Conservation (phyloP, 176 grass and related monocot genomes). For the Alopecurus myosuroides region DNA sequence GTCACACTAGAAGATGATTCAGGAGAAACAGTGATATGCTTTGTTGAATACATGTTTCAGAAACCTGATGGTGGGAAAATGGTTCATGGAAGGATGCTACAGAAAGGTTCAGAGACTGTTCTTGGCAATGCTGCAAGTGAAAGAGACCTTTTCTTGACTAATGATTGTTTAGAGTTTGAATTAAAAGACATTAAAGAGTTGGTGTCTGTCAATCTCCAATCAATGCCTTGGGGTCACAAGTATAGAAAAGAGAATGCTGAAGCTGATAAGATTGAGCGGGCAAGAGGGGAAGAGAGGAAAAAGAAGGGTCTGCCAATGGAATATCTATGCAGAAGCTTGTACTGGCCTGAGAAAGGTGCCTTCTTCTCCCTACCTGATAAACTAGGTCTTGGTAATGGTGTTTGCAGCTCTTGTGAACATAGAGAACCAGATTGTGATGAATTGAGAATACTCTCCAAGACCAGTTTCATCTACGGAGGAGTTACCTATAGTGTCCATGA, state of each 20-base stretch:
- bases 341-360: slow-evolving; percentile 80
- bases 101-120: slow-evolving; percentile 69
- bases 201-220: slow-evolving; percentile 63
- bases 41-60: slow-evolving; percentile 94
- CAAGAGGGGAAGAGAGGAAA: slow-evolving; percentile 77
- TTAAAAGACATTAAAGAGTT: slow-evolving; percentile 72
- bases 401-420: slow-evolving; percentile 72
- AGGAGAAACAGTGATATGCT: slow-evolving; percentile 57
- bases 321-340: slow-evolving; percentile 84
- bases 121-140: slow-evolving; percentile 96
- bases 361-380: slow-evolving; percentile 85
- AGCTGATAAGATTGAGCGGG: slow-evolving; percentile 61
- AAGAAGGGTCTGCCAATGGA: slow-evolving; percentile 81
- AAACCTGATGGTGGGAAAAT: slow-evolving; percentile 63
- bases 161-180: slow-evolving; percentile 92
- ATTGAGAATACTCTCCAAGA: slow-evolving; percentile 55
- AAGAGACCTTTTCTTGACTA: slow-evolving; percentile 86
- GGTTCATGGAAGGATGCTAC: slow-evolving; percentile 78
- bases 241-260: slow-evolving; percentile 80
- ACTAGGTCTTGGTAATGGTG: slow-evolving; percentile 78
- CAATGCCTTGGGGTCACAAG: slow-evolving; percentile 78
- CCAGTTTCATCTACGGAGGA: slow-evolving; percentile 61
- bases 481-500: slow-evolving; percentile 68
- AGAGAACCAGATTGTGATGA: slow-evolving; percentile 51
- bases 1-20: slow-evolving; percentile 73